A percentile compares a stretch with the other conserved stretches of the same genome.
phyloP scores from a whole-genome alignment of 2,329 filamentous ascomycete genomes.

The Pestalotiopsis fici region DNA sequence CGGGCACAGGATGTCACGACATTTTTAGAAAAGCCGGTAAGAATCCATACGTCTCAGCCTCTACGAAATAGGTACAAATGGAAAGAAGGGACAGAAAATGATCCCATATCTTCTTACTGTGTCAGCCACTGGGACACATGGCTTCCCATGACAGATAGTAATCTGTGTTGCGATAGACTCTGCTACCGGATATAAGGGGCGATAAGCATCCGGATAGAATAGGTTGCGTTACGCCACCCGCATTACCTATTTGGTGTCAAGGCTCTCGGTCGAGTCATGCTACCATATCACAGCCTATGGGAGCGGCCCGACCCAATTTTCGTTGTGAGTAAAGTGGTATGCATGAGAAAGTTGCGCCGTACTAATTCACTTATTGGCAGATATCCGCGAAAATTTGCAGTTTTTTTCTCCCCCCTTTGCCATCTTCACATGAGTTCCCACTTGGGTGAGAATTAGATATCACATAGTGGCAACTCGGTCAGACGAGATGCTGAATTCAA shows the following conservation, averaged over 20 bases:
- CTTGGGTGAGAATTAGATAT: too few species aligned
- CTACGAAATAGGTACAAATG: too few species aligned
- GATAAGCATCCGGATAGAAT: not conserved
- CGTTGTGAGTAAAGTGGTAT: not conserved
- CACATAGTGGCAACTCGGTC: not conserved
- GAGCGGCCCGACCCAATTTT: not conserved
- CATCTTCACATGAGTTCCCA: too few species aligned
- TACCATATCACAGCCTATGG: not conserved
- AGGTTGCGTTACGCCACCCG: not conserved
- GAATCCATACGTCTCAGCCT: too few species aligned
- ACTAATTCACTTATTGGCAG: not conserved
- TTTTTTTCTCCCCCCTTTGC: not conserved
- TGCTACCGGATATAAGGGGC: constrained; percentile 1
- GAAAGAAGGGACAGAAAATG: too few species aligned
- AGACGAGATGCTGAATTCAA: not conserved
- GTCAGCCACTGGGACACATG: too few species aligned
- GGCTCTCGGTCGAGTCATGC: not conserved
- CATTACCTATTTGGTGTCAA: not conserved
- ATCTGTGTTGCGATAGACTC: not conserved
- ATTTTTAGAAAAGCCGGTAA: too few species aligned
- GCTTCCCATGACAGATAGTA: too few species aligned
- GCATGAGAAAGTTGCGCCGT: not conserved
- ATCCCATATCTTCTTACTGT: too few species aligned
- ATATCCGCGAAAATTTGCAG: not conserved
- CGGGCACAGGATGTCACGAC: too few species aligned